Evolutionary conservation across 805 yeast species (phyloP).

Genomic region (Ogataea henricii): DNA sequence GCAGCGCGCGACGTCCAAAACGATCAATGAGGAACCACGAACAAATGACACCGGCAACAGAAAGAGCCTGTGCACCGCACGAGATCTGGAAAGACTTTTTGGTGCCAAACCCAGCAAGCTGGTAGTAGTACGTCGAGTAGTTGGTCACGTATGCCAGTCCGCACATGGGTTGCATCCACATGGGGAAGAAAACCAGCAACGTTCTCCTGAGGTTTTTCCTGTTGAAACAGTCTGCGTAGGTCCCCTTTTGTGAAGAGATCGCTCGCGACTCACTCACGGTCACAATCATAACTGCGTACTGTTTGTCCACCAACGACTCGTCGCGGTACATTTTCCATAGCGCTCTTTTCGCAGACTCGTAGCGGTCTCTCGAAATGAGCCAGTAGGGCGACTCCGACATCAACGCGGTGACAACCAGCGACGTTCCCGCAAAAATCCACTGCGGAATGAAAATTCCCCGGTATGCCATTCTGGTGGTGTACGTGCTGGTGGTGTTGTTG

Average conservation of each 20-base stretch:
- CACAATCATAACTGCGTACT: slow-evolving; percentile 36
- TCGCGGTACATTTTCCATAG: slow-evolving; percentile 30
- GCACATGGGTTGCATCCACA: slow-evolving; percentile 47
- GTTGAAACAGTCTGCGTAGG: slow-evolving; percentile 46
- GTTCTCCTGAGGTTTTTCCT: slow-evolving; percentile 49
- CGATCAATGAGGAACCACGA: slow-evolving; percentile 45
- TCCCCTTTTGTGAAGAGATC: slow-evolving; percentile 25
- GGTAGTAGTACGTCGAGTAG: slow-evolving; percentile 50
- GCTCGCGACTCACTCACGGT: slow-evolving; percentile 32
- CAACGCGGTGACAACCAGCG: slow-evolving; percentile 8
- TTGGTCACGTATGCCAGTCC: slow-evolving; percentile 49
- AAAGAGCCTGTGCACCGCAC: slow-evolving; percentile 37
- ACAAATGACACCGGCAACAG: slow-evolving; percentile 33
- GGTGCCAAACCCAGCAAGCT: slow-evolving; percentile 48
- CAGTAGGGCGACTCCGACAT: slow-evolving; percentile 28
- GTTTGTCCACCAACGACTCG: slow-evolving; percentile 35
- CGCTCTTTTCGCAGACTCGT: slow-evolving; percentile 44
- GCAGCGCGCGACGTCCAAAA: slow-evolving; percentile 41
- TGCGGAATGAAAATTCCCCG: slow-evolving; percentile 23
- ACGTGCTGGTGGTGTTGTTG: slow-evolving; percentile 12
- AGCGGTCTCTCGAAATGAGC: slow-evolving; percentile 37
- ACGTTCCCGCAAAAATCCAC: slow-evolving; percentile 19
- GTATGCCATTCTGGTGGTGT: slow-evolving; percentile 22
- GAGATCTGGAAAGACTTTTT: slow-evolving; percentile 38
- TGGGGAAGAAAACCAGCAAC: slow-evolving; percentile 37